Base-by-base conservation (phyloP, 306 rosid species). In the Fragaria vesca region DNA sequence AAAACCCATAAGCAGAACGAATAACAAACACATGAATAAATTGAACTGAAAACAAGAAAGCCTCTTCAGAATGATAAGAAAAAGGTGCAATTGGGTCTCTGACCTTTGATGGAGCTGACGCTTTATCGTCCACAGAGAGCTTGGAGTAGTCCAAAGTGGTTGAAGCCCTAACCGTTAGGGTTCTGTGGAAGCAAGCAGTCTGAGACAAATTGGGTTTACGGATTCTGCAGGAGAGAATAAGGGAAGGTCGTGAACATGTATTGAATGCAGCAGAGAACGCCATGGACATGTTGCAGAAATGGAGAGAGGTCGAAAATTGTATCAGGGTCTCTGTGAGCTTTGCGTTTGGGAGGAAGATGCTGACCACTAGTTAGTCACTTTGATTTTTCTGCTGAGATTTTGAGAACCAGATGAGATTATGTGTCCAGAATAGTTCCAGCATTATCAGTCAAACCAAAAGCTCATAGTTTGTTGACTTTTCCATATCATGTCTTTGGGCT, bases 81-180 rank as follows among this genome's bases (percentile, higher is more conserved):
- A 68, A 47, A 78, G 48, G 34, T 4, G 67, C 52, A 73, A 54
- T 20, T 71, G 10, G 51, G 63, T 8, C 38, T 57, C 76, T 86
- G 2, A 94, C 98, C 97, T 89, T 87, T 66, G 86, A 81, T 9
- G 91, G 90, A 75, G 82, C 66, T 8, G 78, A 72, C 40, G 93
- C 62, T 81, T 82, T 94, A 28, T 83, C 83, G 34, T 72, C 90
- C 73, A 86, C 76, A 40, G 94, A 84, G 80, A 82, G 84, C 66
- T 75, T 87, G 89, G 98, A 90, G 83, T 74, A 87, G 82, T 88
- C 92, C 7, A 94, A 82, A 60, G 97, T 86, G 75, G 95, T 75
- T 28, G 97, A 94, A 86, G 93, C 97, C 75, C 87, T 89, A 55
- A 92, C 73, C 43, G 69, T 71, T 0, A 90, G 71, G 85, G 91